Evolutionary conservation across 352 stramenopile genomes (phyloP).

Genomic region (Pseudoperonospora humuli): DNA sequence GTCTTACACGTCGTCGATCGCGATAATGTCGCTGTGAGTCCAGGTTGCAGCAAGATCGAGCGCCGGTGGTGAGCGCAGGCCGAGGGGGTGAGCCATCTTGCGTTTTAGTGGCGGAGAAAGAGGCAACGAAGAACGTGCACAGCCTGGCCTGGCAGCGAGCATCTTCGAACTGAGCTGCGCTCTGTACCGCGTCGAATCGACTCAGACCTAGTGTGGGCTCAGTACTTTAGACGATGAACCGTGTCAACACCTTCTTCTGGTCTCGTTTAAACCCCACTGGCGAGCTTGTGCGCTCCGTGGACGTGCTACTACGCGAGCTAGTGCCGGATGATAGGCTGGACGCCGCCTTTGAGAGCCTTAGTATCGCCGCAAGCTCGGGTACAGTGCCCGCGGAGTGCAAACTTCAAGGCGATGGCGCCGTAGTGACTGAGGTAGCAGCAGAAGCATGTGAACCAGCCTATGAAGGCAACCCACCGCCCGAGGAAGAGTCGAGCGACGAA

Average conservation of each 20-base stretch:
- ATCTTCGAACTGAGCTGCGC: constrained; percentile 1
- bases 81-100: constrained; percentile 19
- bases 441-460: constrained; percentile 20
- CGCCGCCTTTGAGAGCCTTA: constrained; percentile 38
- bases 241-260: constrained; percentile 81
- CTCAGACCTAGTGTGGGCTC: background rate
- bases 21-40: constrained; percentile 19
- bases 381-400: constrained; percentile 14
- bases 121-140: constrained; percentile 6
- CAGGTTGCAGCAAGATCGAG: constrained; percentile 21
- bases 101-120: constrained; percentile 18
- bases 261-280: constrained; percentile 57
- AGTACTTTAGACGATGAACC: constrained; percentile 24
- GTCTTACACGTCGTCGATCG: constrained; percentile 11
- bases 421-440: constrained; percentile 19
- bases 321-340: constrained; percentile 56
- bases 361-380: constrained; percentile 25
- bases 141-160: background rate
- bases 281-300: constrained; percentile 65
- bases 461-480: constrained; percentile 20
- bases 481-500: constrained; percentile 56
- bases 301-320: constrained; percentile 48
- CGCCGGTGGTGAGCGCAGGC: constrained; percentile 12
- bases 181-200: constrained; percentile 13
- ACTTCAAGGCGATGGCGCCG: constrained; percentile 11